phyloP scores from a whole-genome alignment of 1,284 basidiomycete species.

The Pseudozyma thailandica region DNA sequence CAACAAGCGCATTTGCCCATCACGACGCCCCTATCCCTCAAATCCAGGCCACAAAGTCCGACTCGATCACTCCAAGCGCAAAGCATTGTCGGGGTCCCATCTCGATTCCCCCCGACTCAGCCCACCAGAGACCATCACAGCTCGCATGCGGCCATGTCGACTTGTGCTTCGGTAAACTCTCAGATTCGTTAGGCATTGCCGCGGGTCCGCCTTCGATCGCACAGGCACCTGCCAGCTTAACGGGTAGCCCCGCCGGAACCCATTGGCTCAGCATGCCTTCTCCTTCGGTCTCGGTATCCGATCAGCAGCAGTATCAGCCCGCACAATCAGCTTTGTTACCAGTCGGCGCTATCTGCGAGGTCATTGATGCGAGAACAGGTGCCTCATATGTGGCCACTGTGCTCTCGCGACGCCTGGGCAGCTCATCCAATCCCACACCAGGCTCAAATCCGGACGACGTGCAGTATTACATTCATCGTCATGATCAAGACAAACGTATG shows the following conservation, averaged over 20 bases:
- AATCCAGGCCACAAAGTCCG: too few species aligned
- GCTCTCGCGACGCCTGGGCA: constrained; percentile 30
- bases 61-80: too few species aligned
- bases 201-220: not conserved
- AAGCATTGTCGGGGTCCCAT: too few species aligned
- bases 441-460: constrained; percentile 17
- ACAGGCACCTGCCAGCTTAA: not conserved
- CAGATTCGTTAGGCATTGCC: not conserved
- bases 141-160: not conserved
- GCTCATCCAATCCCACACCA: constrained; percentile 23
- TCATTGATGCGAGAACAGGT: constrained; percentile 19
- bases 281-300: constrained; percentile 4
- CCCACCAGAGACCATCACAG: not conserved
- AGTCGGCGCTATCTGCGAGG: constrained; percentile 34
- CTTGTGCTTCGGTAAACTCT: not conserved
- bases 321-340: constrained; percentile 19
- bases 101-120: not conserved
- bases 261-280: constrained; percentile 13
- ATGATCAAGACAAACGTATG: constrained; percentile 48
- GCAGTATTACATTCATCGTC: constrained; percentile 43
- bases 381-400: constrained; percentile 11
- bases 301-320: constrained; percentile 14
- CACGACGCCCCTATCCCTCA: too few species aligned
- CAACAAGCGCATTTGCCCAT: too few species aligned
- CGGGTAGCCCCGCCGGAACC: not conserved